These are phyloP conservation scores for Neoarthrinium moseri DNA, from an alignment of 2,329 filamentous ascomycete species.

Conservation along the genomic window DNA sequence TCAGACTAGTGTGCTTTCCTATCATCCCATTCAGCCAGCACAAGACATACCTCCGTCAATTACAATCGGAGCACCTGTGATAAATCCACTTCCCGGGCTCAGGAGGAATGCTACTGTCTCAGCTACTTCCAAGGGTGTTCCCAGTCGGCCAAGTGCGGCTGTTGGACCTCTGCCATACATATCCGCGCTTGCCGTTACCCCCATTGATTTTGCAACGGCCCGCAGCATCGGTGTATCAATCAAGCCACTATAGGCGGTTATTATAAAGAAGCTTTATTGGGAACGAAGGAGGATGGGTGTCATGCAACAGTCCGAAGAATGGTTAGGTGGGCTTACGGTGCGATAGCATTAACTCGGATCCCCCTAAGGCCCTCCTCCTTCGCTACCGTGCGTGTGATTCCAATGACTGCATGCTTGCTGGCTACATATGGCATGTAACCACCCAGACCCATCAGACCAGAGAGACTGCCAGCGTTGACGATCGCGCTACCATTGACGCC, in stretches of 20 bases:
- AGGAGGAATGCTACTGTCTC: slow-evolving; percentile 1
- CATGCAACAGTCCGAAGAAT: background rate
- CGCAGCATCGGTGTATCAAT: slow-evolving; percentile 1
- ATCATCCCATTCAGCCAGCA: background rate
- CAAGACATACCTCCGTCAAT: background rate
- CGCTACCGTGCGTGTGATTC: slow-evolving; percentile 12
- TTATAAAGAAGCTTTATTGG: background rate
- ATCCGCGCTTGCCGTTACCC: background rate
- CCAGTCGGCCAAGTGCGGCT: background rate
- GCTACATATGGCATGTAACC: slow-evolving; percentile 17
- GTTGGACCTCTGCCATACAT: background rate
- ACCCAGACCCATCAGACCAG: slow-evolving; percentile 31
- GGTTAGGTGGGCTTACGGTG: slow-evolving; percentile 6
- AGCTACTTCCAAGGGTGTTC: background rate
- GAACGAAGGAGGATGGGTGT: background rate
- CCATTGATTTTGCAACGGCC: background rate
- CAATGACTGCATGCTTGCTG: slow-evolving; percentile 13
- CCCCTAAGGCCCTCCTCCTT: slow-evolving; percentile 13
- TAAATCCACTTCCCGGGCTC: background rate
- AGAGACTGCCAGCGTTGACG: slow-evolving; percentile 40
- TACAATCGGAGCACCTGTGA: background rate
- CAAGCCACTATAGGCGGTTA: slow-evolving; percentile 1
- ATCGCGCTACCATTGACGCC: slow-evolving; percentile 33
- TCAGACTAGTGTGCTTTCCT: background rate
- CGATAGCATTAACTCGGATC: slow-evolving; percentile 10